Base-by-base conservation (phyloP, 805 yeast species). In the Candida succiphila region DNA sequence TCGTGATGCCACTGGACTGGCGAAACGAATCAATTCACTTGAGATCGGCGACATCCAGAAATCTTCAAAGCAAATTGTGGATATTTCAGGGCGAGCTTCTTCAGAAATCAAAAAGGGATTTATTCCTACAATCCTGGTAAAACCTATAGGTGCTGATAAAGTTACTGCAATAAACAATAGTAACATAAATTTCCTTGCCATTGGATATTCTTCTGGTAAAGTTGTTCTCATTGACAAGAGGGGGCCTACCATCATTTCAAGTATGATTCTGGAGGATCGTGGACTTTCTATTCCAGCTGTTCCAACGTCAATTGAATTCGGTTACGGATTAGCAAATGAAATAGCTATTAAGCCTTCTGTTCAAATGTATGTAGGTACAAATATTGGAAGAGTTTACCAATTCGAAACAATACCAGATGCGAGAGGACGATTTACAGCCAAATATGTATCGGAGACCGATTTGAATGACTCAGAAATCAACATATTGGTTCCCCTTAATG, bases 131-230 rank as follows among this genome's bases (percentile, higher is more conserved):
- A 61, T 67, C 2, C 42, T 76, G 14, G 60, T 65, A 27, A 66
- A 69, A 14, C 49, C 60, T 9, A 25, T 37, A 25, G 56, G 57
- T 25, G 49, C 54, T 32, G 74, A 76, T 1, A 51, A 51, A 4
- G 77, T 83, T 8, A 63, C 88, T 0, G 70, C 83, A 2, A 39
- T 88, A 31, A 65, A 69, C 35, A 71, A 82, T 52, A 78, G 88
- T 39, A 70, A 79, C 41, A 65, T 86, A 31, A 96, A 96, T 0
- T 88, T 92, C 59, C 83, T 81, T 7, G 92, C 82, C 1, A 62
- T 84, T 27, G 94, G 83, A 1, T 86, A 81, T 52, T 69, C 68
- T 30, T 68, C 77, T 12, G 96, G 97, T n/a, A 66, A 74, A 24
- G 40, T 89, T 14, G 56, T 79, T 2, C 75, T 89, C 0, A 60